Percentiles rank a stretch among this genome's conserved stretches.
These are phyloP conservation scores for Cladosporium sp. DNA, from an alignment of 2,329 filamentous ascomycete genomes.

Conservation along the genomic window DNA sequence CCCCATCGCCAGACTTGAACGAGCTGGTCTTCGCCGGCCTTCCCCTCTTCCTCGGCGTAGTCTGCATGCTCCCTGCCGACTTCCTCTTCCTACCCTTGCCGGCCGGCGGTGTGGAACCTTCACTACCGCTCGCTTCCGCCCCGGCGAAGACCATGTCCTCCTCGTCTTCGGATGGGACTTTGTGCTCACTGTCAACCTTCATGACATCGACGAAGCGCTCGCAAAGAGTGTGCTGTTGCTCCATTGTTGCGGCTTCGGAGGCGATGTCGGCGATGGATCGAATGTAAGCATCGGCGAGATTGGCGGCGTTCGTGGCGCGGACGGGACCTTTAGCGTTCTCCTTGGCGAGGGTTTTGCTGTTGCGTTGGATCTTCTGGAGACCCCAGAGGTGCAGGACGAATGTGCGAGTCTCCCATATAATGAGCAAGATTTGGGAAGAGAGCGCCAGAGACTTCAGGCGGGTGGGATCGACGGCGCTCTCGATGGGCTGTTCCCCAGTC, in stretches of 20 bases:
- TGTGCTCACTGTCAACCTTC: constrained; percentile 41
- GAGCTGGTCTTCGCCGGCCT: constrained; percentile 20
- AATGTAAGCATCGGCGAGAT: constrained; percentile 77
- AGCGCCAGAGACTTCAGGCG: constrained; percentile 69
- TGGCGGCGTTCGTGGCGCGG: constrained; percentile 61
- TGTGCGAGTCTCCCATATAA: constrained; percentile 81
- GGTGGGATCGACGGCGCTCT: constrained; percentile 17
- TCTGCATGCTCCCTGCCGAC: constrained; percentile 23
- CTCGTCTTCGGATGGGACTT: constrained; percentile 33
- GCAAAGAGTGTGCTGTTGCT: constrained; percentile 74
- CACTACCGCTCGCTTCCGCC: constrained; percentile 42
- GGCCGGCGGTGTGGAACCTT: constrained; percentile 31
- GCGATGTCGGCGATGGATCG: constrained; percentile 68
- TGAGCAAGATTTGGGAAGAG: constrained; percentile 73
- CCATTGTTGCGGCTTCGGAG: constrained; percentile 58
- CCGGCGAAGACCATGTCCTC: constrained; percentile 31
- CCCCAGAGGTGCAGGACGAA: constrained; percentile 79
- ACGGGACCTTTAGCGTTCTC: constrained; percentile 59
- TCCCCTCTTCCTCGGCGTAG: constrained; percentile 28
- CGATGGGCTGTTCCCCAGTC: constrained; percentile 11
- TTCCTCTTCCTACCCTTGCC: constrained; percentile 44
- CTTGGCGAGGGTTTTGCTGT: constrained; percentile 22
- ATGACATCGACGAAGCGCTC: constrained; percentile 50
- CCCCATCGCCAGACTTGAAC: constrained; percentile 16
- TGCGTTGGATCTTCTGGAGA: constrained; percentile 50